Conservation (phyloP, 768 basidiomycete genomes). For the Panaeolus papilionaceus region DNA sequence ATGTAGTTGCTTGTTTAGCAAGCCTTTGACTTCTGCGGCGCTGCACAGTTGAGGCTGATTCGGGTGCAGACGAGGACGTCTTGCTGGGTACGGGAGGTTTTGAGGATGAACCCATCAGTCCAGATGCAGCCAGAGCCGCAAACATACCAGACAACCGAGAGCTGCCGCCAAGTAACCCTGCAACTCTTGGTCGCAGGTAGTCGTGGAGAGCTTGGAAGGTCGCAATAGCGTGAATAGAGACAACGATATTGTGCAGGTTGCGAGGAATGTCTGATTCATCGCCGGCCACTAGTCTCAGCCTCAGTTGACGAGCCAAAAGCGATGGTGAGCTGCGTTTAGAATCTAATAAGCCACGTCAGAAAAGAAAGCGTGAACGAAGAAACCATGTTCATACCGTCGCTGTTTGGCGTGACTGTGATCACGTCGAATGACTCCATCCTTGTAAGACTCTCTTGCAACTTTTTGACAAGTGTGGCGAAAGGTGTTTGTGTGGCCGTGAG, state of each 20-base stretch:
- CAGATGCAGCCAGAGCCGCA: constrained; percentile 84
- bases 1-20: constrained; percentile 56
- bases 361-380: constrained; percentile 10
- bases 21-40: constrained; percentile 86
- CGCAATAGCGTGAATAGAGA: constrained; percentile 98
- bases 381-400: constrained; percentile 64
- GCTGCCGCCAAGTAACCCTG: constrained; percentile 67
- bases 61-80: constrained; percentile 31
- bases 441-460: constrained; percentile 94
- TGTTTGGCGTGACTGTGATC: constrained; percentile 82
- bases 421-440: constrained; percentile 97
- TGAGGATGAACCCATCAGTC: constrained; percentile 60
- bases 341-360: constrained; percentile 49
- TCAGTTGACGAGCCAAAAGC: constrained; percentile 89
- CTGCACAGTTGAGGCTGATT: constrained; percentile 26
- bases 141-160: constrained; percentile 87
- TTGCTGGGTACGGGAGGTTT: constrained; percentile 43
- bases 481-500: constrained; percentile 56
- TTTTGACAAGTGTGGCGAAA: constrained; percentile 87
- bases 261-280: constrained; percentile 91
- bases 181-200: constrained; percentile 90
- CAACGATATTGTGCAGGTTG: constrained; percentile 87
- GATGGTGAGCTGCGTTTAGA: constrained; percentile 92
- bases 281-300: constrained; percentile 87
- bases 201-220: constrained; percentile 98